Percentiles rank a stretch among this genome's conserved stretches.
phyloP scores from a whole-genome alignment of 768 basidiomycete species.

The Chalciporus pseudorubinellus region DNA sequence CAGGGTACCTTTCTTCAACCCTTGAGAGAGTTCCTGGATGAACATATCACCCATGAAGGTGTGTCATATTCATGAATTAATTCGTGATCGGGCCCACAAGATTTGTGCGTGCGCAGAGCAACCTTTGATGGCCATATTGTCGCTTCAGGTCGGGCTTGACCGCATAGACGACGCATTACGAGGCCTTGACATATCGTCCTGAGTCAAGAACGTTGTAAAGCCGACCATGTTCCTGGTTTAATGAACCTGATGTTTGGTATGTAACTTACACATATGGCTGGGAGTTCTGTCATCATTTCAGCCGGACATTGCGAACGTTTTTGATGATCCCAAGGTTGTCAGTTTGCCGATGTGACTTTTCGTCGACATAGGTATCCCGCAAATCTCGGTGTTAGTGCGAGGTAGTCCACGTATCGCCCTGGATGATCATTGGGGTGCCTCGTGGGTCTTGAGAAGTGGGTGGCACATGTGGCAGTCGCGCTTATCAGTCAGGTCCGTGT shows the following conservation, averaged over 20 bases:
- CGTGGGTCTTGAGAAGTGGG: too few species aligned
- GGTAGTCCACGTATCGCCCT: too few species aligned
- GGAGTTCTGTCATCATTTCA: neutral
- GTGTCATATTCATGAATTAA: neutral
- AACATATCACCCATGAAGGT: slow-evolving; percentile 36
- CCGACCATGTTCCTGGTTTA: slow-evolving; percentile 5
- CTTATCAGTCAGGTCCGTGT: neutral
- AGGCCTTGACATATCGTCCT: slow-evolving; percentile 6
- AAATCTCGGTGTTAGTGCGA: too few species aligned
- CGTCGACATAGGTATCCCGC: too few species aligned
- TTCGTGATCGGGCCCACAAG: neutral
- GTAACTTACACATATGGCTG: neutral
- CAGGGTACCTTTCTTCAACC: slow-evolving; percentile 47
- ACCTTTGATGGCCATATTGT: slow-evolving; percentile 30
- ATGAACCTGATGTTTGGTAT: slow-evolving; percentile 9
- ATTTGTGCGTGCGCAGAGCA: slow-evolving; percentile 17
- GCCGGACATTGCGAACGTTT: neutral
- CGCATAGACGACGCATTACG: slow-evolving; percentile 44
- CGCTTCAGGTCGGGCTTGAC: slow-evolving; percentile 49
- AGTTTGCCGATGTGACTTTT: too few species aligned
- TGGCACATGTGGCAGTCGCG: too few species aligned
- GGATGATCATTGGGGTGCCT: too few species aligned
- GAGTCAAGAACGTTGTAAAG: neutral
- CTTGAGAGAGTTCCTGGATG: slow-evolving; percentile 37
- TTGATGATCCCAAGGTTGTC: slow-evolving; percentile 3